Base-by-base conservation (phyloP, 1,139 yeast genomes). In the Scheffersomyces quercinus region DNA sequence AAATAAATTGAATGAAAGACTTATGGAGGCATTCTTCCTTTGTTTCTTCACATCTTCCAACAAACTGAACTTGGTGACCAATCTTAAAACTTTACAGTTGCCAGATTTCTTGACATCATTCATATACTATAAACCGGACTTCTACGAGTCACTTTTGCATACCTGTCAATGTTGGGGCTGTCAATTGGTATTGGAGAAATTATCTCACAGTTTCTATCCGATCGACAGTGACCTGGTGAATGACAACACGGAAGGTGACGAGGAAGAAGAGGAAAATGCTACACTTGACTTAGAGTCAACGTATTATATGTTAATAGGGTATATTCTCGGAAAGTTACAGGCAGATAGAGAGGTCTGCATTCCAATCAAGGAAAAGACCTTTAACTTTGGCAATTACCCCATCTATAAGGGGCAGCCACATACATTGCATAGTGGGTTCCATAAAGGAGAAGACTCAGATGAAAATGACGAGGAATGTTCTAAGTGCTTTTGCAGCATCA, bases 101-200 rank as follows among this genome's bases (percentile, higher is more conserved):
- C 70, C 71, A 2, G 75, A 70, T 47, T 70, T 70, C 44, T 56
- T 70, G 38, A 69, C 74, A 1, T 66, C 73, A 3, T 70, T 70
- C 50, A 56, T 70, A 29, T 70, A 68, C 51, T 70, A 70, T 47
- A 65, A 69, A 45, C 73, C 73, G 3, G 66, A 65, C 43, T 70
- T 70, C 43, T 65, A 59, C 52, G 64, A 64, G 48, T 64, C 70
- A 3, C 56, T 69, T 26, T 50, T 70, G 24, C 75, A 70, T 50
- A 67, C 72, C 5, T 70, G 76, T 47, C 51, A 51, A 41, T 70
- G 76, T 44, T 49, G 58, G 56, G 76, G 75, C 3, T 70, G 76
- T 49, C 58, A 60, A n/a, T 36, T 52, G 24, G 64, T 68, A 2
- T 55, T 70, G 40, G 56, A 59, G 5, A 54, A 46, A 39, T 49